phyloP scores from a whole-genome alignment of 768 basidiomycete species.

The Boletus eberwhitei region DNA sequence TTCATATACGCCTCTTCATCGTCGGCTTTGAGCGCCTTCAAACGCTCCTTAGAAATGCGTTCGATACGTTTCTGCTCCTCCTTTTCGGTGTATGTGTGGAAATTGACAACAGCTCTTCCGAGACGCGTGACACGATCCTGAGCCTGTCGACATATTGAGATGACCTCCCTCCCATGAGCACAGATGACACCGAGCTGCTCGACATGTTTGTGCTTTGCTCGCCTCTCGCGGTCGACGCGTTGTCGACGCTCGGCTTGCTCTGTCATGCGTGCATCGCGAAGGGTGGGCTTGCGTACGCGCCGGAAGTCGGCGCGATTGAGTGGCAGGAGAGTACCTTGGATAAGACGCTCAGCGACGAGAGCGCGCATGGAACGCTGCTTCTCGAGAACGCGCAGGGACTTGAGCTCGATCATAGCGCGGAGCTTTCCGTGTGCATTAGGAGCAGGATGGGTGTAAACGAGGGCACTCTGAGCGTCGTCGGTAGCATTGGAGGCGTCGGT shows the following conservation, averaged over 20 bases:
- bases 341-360: slow-evolving; percentile 80
- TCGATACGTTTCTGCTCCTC: slow-evolving; percentile 98
- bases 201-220: slow-evolving; percentile 94
- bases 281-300: slow-evolving; percentile 75
- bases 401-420: slow-evolving; percentile 90
- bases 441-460: slow-evolving; percentile 43
- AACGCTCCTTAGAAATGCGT: slow-evolving; percentile 93
- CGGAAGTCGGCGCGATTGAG: slow-evolving; percentile 92
- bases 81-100: slow-evolving; percentile 91
- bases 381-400: slow-evolving; percentile 80
- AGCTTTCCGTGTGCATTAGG: slow-evolving; percentile 77
- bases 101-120: slow-evolving; percentile 73
- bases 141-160: slow-evolving; percentile 63
- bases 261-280: slow-evolving; percentile 86
- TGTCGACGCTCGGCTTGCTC: slow-evolving; percentile 91
- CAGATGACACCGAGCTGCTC: slow-evolving; percentile 89
- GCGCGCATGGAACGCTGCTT: slow-evolving; percentile 89
- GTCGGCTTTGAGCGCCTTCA: slow-evolving; percentile 94
- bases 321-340: slow-evolving; percentile 84
- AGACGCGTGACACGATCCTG: slow-evolving; percentile 59
- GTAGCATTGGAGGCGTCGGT: slow-evolving; percentile 35
- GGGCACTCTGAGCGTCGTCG: slow-evolving; percentile 17
- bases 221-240: slow-evolving; percentile 85
- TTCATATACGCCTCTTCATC: slow-evolving; percentile 99
- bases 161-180: slow-evolving; percentile 73